Evolutionary conservation across 1,284 basidiomycete genomes (phyloP), one percentile per base, ranked within the genome.

Genomic region (Mycosarcoma maydis): DNA sequence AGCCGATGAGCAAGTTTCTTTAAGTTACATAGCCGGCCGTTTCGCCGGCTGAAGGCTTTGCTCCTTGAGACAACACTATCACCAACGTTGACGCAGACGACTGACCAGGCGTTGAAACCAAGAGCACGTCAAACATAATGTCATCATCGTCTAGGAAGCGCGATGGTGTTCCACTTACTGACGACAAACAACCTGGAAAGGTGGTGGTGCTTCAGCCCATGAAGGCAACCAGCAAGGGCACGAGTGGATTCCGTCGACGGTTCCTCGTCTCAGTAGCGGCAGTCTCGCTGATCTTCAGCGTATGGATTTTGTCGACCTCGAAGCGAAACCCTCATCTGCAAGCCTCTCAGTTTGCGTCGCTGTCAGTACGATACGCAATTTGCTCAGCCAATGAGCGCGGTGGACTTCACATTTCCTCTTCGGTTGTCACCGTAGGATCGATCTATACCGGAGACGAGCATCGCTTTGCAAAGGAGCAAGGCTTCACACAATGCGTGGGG

Each of bases 371-470:
- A 8, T 70, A 65, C 19, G 41, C 40, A 5, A 52, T 70, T 29
- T 70, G 67, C 56, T 70, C 67, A 7, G 29, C 60, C 1, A 22
- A n/a, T 3, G 33, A 45, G 2, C 56, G 22, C 11, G 60, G 54
- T 19, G 29, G n/a, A 11, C 55, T 64, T 13, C 42, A 53, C 20
- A n/a, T 65, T 2, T 16, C 36, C 3, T 22, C 36, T 17, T 11
- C 67, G 2, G 7, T 27, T 9, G 29, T 44, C 6, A 6, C 17
- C 1, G 16, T 11, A 14, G 50, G 41, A 2, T 56, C 59, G 24
- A 65, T 70, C 33, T 65, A 70, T 40, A 70, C 67, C 3, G 60
- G 55, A 8, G 60, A 70, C 43, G 61, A 70, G 27, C 26, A 34
- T n/a, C 45, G 30, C 4, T 58, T 69, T n/a, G 34, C 45, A 2